These are phyloP conservation scores for Tetradesmus lagerheimii DNA, from an alignment of 139 green algal species.

Conservation along the genomic window DNA sequence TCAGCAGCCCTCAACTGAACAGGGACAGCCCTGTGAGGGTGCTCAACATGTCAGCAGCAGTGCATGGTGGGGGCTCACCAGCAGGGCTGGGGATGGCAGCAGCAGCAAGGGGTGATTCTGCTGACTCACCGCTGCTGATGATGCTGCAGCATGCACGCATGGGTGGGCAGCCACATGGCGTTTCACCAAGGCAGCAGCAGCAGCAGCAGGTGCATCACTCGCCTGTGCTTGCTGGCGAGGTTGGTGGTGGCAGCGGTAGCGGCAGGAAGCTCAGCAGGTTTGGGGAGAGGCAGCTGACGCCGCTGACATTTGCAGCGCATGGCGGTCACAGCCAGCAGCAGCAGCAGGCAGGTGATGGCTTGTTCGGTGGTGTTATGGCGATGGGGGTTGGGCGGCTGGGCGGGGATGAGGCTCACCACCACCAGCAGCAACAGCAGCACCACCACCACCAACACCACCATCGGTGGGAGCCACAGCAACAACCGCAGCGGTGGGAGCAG, in stretches of 20 bases:
- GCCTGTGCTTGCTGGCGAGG: not conserved
- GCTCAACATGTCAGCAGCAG: not conserved
- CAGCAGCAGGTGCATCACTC: not conserved
- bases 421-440: slow-evolving; percentile 4
- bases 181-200: not conserved
- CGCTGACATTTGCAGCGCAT: not conserved
- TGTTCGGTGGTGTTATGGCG: not conserved
- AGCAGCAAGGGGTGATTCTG: not conserved
- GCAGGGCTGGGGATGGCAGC: not conserved
- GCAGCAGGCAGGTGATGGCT: slow-evolving; percentile 5
- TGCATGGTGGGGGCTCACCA: not conserved
- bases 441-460: too few species aligned
- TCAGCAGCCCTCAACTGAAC: not conserved
- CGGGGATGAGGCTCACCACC: not conserved
- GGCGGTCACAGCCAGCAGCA: not conserved
- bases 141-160: not conserved
- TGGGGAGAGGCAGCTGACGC: not conserved
- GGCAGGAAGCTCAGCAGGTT: slow-evolving; percentile 33
- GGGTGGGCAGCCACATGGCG: not conserved
- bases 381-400: not conserved
- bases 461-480: too few species aligned
- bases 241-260: not conserved
- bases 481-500: not conserved
- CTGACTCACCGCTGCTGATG: not conserved
- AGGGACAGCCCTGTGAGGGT: not conserved